phyloP scores from a whole-genome alignment of 1,284 basidiomycete genomes.

The Megacollybia platyphylla region DNA sequence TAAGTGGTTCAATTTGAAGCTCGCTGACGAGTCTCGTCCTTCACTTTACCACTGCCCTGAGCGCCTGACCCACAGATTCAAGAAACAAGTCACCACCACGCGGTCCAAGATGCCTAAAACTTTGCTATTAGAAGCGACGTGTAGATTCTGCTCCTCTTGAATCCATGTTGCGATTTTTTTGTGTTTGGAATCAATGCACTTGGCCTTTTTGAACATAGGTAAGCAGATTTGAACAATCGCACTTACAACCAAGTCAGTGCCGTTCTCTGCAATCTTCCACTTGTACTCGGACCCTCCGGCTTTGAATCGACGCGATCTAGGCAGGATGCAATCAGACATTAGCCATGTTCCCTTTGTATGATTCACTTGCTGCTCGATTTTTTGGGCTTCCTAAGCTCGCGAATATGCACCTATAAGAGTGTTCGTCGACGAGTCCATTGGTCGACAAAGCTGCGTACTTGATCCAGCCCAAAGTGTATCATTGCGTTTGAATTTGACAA shows the following conservation, averaged over 20 bases:
- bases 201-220: constrained; percentile 10
- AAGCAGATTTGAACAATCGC: not conserved
- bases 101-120: constrained; percentile 34
- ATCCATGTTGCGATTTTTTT: constrained; percentile 38
- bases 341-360: not conserved
- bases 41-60: constrained; percentile 24
- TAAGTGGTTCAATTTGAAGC: constrained; percentile 85
- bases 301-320: constrained; percentile 40
- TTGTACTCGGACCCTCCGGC: constrained; percentile 38
- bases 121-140: constrained; percentile 19
- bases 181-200: constrained; percentile 36
- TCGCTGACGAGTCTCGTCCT: constrained; percentile 25
- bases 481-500: constrained; percentile 27
- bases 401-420: constrained; percentile 23
- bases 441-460: constrained; percentile 17
- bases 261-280: constrained; percentile 39
- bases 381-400: constrained; percentile 36
- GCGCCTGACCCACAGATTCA: constrained; percentile 39
- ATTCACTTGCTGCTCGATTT: constrained; percentile 37
- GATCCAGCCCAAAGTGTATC: constrained; percentile 35
- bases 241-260: constrained; percentile 29
- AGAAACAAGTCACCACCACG: constrained; percentile 39
- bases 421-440: not conserved
- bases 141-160: constrained; percentile 22
- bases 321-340: constrained; percentile 3